Percentiles rank a stretch among this genome's conserved stretches.
These are phyloP conservation scores for Flaveria bidentis DNA, from an alignment of 129 eudicot genomes.

Conservation along the genomic window DNA sequence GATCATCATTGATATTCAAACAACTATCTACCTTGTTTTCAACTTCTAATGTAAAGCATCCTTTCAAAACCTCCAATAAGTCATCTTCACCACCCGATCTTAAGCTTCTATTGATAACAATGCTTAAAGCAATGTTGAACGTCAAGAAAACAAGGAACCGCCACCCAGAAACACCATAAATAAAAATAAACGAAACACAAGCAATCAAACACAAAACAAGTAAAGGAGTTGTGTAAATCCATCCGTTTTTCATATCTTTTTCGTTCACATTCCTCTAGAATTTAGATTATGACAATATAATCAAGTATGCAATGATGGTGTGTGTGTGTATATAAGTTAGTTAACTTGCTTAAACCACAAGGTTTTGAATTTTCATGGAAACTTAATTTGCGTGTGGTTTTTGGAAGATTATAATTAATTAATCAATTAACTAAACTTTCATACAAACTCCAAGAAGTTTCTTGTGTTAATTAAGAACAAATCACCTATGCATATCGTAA, in stretches of 20 bases:
- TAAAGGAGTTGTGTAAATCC: conserved; percentile 10
- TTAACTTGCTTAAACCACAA: conserved; percentile 21
- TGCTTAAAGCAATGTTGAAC: conserved; percentile 23
- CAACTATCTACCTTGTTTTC: neutral
- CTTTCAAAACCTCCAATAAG: neutral
- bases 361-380: conserved; percentile 27
- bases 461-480: neutral
- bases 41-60: conserved; percentile 1
- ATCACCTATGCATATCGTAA: neutral
- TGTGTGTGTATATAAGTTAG: neutral
- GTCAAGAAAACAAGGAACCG: conserved; percentile 24
- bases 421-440: neutral
- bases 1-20: neutral
- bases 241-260: conserved; percentile 18
- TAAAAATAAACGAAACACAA: conserved; percentile 18
- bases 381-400: conserved; percentile 11
- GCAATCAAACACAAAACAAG: conserved; percentile 22
- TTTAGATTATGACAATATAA: neutral
- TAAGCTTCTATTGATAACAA: conserved; percentile 20
- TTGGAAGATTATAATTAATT: conserved; percentile 12
- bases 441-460: conserved; percentile 16
- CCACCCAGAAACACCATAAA: conserved; percentile 18
- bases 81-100: neutral
- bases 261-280: neutral
- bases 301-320: neutral